Evolutionary conservation across 2,329 filamentous ascomycete species (phyloP).

Genomic region (Chrysoporthe deuterocubensis): DNA sequence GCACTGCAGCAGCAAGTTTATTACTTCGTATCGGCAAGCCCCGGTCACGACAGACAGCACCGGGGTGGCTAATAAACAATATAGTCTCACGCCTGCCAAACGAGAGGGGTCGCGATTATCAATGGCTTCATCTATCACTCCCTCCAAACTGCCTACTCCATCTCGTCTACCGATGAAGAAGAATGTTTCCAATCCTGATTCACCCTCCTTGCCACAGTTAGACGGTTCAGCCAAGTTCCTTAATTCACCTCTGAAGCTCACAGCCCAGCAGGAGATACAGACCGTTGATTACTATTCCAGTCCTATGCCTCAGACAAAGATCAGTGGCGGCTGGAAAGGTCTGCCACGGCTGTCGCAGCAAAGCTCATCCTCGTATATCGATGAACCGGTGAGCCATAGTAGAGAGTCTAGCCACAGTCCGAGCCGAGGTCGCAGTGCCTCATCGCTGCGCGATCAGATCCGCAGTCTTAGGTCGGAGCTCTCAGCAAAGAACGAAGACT

Average conservation of each 20-base stretch:
- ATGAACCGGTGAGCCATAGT: neutral
- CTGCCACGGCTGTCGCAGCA: slow-evolving; percentile 15
- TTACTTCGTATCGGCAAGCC: slow-evolving; percentile 17
- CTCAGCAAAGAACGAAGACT: slow-evolving; percentile 24
- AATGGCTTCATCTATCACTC: neutral
- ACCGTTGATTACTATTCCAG: slow-evolving; percentile 15
- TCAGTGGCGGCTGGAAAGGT: neutral
- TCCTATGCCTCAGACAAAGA: slow-evolving; percentile 12
- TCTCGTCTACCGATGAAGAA: slow-evolving; percentile 18
- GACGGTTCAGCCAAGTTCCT: slow-evolving; percentile 15
- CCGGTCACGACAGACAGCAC: neutral
- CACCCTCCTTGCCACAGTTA: slow-evolving; percentile 14
- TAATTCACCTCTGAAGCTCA: slow-evolving; percentile 3
- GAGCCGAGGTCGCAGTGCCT: slow-evolving; percentile 19
- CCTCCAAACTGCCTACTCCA: slow-evolving; percentile 13
- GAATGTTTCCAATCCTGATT: neutral
- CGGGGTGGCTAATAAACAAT: neutral
- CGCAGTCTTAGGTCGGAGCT: slow-evolving; percentile 24
- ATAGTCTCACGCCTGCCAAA: neutral
- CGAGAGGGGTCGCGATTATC: neutral
- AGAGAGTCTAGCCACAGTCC: slow-evolving; percentile 7
- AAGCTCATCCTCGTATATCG: slow-evolving; percentile 7
- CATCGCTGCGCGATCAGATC: slow-evolving; percentile 27
- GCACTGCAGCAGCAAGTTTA: slow-evolving; percentile 1
- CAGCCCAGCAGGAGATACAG: slow-evolving; percentile 15